Base-by-base conservation (phyloP, 768 basidiomycete species). In the Panellus pusillus region DNA sequence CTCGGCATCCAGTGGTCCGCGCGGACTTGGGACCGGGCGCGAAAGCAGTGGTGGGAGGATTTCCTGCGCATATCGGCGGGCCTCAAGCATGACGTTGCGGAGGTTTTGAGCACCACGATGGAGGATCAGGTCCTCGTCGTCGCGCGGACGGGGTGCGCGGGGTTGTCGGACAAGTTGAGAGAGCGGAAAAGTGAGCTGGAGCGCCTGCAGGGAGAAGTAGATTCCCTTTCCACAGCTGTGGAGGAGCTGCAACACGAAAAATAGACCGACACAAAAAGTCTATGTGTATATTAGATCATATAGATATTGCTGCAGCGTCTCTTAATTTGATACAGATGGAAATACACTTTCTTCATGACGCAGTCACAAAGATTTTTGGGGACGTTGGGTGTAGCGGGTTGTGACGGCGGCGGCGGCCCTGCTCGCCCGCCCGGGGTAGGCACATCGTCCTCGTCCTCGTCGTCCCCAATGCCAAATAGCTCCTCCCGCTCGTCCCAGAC, bases 401-500 rank as follows among this genome's bases (percentile, higher is more conserved):
- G 49, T 60, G 68, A 58, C 65, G 66, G 72, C 63, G 66, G 72
- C 63, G 66, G 64, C 58, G 55, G 54, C 45, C 61, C 50, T 2
- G 42, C 17, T 15, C 53, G 44, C 29, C 3, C 42, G 29, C 59
- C 57, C 42, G 63, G 57, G 48, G 64, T 48, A 28, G 48, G 52
- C 31, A 66, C 56, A 42, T 73, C 72, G 52, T 88, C 85, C 17
- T 79, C 74, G 44, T 85, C 83, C 61, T 82, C 83, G 54, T 83
- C 81, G 9, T 77, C 80, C 4, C 84, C 88, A 47, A 89, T 74
- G 39, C 76, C 83, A 66, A 91, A 89, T 31, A 87, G 57, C 50
- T 90, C 87, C 68, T 92, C 89, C 24, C 83, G 79, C 60, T 87
- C 87, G 57, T 91, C 86, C 89, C 89, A 91, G 40, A 86, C 82